A percentile compares a stretch with the other conserved stretches of the same genome.
These are phyloP conservation scores for Talaromyces sp. DNA, from an alignment of 2,329 filamentous ascomycete species.

Conservation along the genomic window DNA sequence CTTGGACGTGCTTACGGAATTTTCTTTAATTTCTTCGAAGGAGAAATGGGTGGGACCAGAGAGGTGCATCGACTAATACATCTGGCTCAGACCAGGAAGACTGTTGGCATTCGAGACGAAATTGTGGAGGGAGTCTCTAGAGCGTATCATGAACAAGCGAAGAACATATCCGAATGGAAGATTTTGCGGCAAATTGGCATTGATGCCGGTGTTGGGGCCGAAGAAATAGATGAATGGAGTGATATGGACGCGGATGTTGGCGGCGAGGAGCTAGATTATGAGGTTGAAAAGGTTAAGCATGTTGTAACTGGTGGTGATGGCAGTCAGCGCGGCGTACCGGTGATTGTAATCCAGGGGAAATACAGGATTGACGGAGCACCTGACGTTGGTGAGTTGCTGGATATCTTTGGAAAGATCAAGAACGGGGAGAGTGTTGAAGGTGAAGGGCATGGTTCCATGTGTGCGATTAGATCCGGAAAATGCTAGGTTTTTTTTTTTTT, in stretches of 20 bases:
- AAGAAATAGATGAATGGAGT: constrained; percentile 5
- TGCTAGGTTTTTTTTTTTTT: neutral
- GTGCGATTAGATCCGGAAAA: neutral
- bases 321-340: constrained; percentile 1
- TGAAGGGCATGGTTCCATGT: neutral
- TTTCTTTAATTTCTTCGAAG: constrained; percentile 3
- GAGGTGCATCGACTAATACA: constrained; percentile 8
- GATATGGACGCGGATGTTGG: neutral
- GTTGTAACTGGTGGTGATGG: neutral
- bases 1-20: constrained; percentile 5
- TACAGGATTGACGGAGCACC: constrained; percentile 9
- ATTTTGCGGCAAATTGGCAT: constrained; percentile 2
- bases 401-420: constrained; percentile 1
- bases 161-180: constrained; percentile 5
- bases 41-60: constrained; percentile 2
- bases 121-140: neutral
- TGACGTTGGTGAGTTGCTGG: constrained; percentile 5
- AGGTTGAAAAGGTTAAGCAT: neutral
- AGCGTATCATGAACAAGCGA: constrained; percentile 1
- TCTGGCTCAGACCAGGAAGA: neutral
- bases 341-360: constrained; percentile 5
- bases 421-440: neutral
- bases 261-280: neutral
- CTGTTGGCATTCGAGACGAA: neutral
- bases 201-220: neutral